A percentile compares a stretch with the other conserved stretches of the same genome.
These are phyloP conservation scores for Pachysandra terminalis DNA, from an alignment of 164 flowering plant species.

Conservation along the genomic window DNA sequence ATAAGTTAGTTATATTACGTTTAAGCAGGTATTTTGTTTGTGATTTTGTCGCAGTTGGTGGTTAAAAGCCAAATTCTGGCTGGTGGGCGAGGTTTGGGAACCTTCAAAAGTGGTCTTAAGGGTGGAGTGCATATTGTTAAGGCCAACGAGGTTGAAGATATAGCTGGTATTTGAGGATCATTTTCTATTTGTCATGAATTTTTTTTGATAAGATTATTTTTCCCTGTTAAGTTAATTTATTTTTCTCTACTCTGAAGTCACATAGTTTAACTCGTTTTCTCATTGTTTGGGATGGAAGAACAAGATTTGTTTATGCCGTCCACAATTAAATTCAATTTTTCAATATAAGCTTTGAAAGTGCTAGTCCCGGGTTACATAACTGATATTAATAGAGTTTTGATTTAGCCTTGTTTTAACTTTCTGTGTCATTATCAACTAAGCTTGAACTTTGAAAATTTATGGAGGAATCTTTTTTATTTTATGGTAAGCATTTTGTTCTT, in stretches of 20 bases:
- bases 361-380: no score
- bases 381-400: no score
- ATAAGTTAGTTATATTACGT: not conserved
- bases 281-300: no score
- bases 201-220: no score
- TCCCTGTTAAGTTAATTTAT: no score
- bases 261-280: no score
- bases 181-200: not conserved
- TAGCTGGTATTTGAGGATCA: slow-evolving; percentile 57
- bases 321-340: no score
- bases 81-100: slow-evolving; percentile 96
- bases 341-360: no score
- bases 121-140: slow-evolving; percentile 98
- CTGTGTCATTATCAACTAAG: not conserved
- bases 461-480: not conserved
- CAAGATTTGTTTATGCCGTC: no score
- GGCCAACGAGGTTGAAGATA: slow-evolving; percentile 75
- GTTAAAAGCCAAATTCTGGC: slow-evolving; percentile 97
- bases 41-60: slow-evolving; percentile 58
- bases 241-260: no score
- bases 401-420: no score
- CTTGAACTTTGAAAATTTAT: not conserved
- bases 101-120: slow-evolving; percentile 78
- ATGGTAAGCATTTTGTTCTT: not conserved
- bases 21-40: not conserved